Percentiles rank a stretch among this genome's conserved stretches.
These are phyloP conservation scores for Suillus alpinus DNA, from an alignment of 768 basidiomycete genomes.

Conservation along the genomic window DNA sequence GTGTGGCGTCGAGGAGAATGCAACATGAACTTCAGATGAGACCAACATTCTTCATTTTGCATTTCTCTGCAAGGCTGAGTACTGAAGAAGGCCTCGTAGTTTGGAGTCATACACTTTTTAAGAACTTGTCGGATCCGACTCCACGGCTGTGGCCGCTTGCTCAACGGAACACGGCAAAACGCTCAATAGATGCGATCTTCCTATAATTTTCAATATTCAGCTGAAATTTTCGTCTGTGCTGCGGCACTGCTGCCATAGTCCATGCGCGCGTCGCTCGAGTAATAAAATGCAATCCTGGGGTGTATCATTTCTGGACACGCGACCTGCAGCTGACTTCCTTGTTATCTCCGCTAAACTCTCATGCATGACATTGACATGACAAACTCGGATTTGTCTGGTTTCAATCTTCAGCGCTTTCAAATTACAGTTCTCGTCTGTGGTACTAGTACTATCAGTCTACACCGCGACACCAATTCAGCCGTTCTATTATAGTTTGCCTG, in stretches of 20 bases:
- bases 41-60: too few relatives aligned
- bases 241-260: neutral
- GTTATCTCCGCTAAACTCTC: neutral
- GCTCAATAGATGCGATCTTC: neutral
- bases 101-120: too few relatives aligned
- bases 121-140: too few relatives aligned
- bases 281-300: neutral
- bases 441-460: neutral
- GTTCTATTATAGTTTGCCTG: neutral
- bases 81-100: too few relatives aligned
- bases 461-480: neutral
- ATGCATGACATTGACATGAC: too few relatives aligned
- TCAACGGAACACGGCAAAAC: neutral
- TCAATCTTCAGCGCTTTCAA: too few relatives aligned
- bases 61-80: too few relatives aligned
- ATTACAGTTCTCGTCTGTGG: neutral
- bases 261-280: neutral
- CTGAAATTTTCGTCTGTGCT: neutral
- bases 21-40: too few relatives aligned
- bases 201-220: neutral
- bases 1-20: too few relatives aligned
- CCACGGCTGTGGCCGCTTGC: too few relatives aligned
- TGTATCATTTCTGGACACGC: neutral
- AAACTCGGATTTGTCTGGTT: neutral
- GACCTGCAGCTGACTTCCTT: neutral